Evolutionary conservation across 768 basidiomycete genomes (phyloP).

Genomic region (Boletus coccyginus): DNA sequence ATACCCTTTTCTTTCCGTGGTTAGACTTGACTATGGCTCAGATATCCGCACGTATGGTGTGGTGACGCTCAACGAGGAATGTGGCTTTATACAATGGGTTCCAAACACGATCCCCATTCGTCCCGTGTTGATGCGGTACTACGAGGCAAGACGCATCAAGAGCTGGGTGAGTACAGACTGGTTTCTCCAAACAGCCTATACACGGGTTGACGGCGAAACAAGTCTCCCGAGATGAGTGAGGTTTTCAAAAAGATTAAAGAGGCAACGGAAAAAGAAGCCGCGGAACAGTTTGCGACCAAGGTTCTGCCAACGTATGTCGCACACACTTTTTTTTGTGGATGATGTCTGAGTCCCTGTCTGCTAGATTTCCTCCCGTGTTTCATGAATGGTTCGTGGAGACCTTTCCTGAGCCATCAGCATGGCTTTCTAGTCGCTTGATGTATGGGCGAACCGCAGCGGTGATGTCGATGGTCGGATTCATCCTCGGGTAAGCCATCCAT

Average conservation of each 20-base stretch:
- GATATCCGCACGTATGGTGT: conserved; percentile 98
- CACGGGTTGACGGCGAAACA: not conserved
- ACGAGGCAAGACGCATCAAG: conserved; percentile 49
- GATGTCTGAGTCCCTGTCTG: not conserved
- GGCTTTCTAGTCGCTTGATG: conserved; percentile 84
- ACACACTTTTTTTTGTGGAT: not conserved
- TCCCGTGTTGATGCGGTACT: conserved; percentile 65
- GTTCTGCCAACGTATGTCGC: conserved; percentile 55
- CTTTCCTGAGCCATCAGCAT: conserved; percentile 94
- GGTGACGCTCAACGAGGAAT: conserved; percentile 95
- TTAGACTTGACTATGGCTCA: not conserved
- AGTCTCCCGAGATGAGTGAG: conserved; percentile 47
- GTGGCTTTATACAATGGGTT: conserved; percentile 99
- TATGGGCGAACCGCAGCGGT: conserved; percentile 92
- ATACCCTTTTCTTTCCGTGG: too few relatives aligned
- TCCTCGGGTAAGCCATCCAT: conserved; percentile 65
- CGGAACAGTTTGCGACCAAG: conserved; percentile 47
- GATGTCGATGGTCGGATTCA: conserved; percentile 98
- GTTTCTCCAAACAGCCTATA: not conserved
- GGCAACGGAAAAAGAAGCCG: conserved; percentile 46
- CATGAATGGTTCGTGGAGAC: conserved; percentile 98
- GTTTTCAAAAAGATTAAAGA: conserved; percentile 52
- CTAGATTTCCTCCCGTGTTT: conserved; percentile 80
- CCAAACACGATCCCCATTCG: conserved; percentile 86
- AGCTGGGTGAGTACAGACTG: conserved; percentile 42